Conservation (phyloP, 2,329 filamentous ascomycete genomes). For the Colletotrichum viniferum region DNA sequence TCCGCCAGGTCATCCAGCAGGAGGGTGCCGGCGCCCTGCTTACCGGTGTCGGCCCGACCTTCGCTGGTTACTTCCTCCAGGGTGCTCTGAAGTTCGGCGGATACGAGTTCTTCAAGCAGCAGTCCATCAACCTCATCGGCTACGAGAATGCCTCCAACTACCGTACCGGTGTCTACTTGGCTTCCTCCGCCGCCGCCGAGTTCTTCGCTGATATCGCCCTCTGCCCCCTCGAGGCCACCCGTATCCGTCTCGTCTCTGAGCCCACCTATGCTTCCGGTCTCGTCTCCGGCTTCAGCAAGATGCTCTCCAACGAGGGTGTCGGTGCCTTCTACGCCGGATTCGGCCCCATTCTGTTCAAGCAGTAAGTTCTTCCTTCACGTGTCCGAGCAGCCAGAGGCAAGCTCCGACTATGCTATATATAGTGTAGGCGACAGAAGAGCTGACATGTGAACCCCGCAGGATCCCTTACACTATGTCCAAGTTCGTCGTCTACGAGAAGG, state of each 20-base stretch:
- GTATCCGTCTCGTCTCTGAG: slow-evolving; percentile 90
- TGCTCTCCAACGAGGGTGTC: slow-evolving; percentile 80
- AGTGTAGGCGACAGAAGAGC: not conserved
- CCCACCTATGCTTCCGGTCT: slow-evolving; percentile 85
- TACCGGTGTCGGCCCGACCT: slow-evolving; percentile 85
- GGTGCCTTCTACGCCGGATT: slow-evolving; percentile 92
- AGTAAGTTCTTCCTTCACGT: slow-evolving; percentile 51
- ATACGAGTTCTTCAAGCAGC: slow-evolving; percentile 97
- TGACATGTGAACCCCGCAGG: slow-evolving; percentile 44
- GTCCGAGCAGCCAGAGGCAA: not conserved
- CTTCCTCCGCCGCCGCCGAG: slow-evolving; percentile 67
- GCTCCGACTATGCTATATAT: not conserved
- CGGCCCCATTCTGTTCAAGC: slow-evolving; percentile 84
- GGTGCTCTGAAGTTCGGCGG: slow-evolving; percentile 92
- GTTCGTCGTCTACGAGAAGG: slow-evolving; percentile 94
- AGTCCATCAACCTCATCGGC: slow-evolving; percentile 80
- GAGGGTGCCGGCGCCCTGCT: slow-evolving; percentile 87
- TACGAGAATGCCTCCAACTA: slow-evolving; percentile 79
- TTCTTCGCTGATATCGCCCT: slow-evolving; percentile 81
- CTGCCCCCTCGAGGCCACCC: slow-evolving; percentile 90
- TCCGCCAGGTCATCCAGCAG: slow-evolving; percentile 82
- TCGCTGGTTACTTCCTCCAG: slow-evolving; percentile 92
- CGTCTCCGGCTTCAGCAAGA: slow-evolving; percentile 80
- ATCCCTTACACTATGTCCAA: slow-evolving; percentile 95
- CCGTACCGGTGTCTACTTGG: slow-evolving; percentile 82